Conservation (phyloP, 2,329 filamentous ascomycete genomes). For the Beauveria rudraprayagi region DNA sequence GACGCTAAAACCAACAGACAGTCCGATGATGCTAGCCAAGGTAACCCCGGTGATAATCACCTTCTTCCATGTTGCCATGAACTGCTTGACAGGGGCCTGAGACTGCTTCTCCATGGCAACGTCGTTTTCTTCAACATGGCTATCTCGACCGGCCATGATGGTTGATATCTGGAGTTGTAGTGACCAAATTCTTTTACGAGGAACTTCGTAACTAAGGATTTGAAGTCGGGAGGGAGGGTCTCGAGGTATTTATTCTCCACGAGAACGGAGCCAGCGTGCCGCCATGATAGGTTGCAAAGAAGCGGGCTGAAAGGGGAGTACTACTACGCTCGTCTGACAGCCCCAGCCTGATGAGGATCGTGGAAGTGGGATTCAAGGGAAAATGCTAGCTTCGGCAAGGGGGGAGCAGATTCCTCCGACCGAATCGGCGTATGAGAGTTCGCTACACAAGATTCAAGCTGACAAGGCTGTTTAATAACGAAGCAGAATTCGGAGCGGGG, state of each 20-base stretch:
- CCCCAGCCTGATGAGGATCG: neutral
- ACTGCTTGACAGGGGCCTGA: neutral
- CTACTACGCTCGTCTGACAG: neutral
- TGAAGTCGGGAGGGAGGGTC: neutral
- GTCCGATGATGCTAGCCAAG: conserved; percentile 27
- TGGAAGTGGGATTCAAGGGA: neutral
- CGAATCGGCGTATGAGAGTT: no score
- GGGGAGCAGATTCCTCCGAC: neutral
- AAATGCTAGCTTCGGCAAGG: neutral
- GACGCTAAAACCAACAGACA: conserved; percentile 49
- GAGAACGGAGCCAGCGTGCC: neutral
- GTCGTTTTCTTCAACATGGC: neutral
- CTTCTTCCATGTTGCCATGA: conserved; percentile 25
- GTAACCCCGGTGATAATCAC: conserved; percentile 19
- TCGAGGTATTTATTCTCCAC: neutral
- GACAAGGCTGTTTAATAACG: neutral
- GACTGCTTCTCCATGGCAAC: neutral
- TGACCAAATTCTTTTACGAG: no score
- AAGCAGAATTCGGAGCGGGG: neutral
- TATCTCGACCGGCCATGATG: neutral
- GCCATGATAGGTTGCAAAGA: neutral
- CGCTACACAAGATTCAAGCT: neutral
- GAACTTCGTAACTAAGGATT: neutral
- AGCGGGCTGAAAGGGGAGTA: neutral
- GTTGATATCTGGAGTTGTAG: neutral